A percentile compares a stretch with the other conserved stretches of the same genome.
Conservation (phyloP, 805 yeast genomes). For the Diddensiella caesifluorescens region DNA sequence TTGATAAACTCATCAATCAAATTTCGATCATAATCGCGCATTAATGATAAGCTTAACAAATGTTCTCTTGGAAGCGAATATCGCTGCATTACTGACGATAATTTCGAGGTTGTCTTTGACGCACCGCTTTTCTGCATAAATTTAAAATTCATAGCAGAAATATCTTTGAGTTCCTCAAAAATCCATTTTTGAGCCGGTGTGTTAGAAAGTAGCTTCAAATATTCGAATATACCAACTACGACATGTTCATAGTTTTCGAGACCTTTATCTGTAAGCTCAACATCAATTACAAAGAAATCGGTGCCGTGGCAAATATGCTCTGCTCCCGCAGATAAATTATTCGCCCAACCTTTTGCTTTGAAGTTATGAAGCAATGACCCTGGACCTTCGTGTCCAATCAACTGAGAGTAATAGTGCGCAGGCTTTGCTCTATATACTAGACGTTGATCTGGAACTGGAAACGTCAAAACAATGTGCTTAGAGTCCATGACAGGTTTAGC, state of each 20-base stretch:
- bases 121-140: conserved; percentile 76
- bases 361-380: conserved; percentile 74
- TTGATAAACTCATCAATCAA: conserved; percentile 46
- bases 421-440: conserved; percentile 66
- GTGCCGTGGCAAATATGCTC: conserved; percentile 51
- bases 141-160: conserved; percentile 65
- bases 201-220: conserved; percentile 53
- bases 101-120: conserved; percentile 62
- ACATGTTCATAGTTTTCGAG: conserved; percentile 53
- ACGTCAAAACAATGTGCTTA: conserved; percentile 59
- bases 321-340: conserved; percentile 68
- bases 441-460: conserved; percentile 71
- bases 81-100: conserved; percentile 59
- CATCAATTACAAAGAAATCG: conserved; percentile 60
- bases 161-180: conserved; percentile 66
- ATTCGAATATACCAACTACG: conserved; percentile 59
- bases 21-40: conserved; percentile 54
- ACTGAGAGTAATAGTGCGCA: conserved; percentile 64
- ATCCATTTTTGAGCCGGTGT: conserved; percentile 73
- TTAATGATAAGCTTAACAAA: conserved; percentile 52
- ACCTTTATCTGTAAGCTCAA: conserved; percentile 76
- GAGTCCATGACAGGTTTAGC: conserved; percentile 83
- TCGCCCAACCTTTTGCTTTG: conserved; percentile 74
- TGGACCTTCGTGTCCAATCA: conserved; percentile 87
- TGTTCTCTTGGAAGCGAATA: conserved; percentile 56